Evolutionary conservation across 164 flowering plant species (phyloP), one percentile per base, ranked within the genome.

Genomic region (Brasenia schreberi): DNA sequence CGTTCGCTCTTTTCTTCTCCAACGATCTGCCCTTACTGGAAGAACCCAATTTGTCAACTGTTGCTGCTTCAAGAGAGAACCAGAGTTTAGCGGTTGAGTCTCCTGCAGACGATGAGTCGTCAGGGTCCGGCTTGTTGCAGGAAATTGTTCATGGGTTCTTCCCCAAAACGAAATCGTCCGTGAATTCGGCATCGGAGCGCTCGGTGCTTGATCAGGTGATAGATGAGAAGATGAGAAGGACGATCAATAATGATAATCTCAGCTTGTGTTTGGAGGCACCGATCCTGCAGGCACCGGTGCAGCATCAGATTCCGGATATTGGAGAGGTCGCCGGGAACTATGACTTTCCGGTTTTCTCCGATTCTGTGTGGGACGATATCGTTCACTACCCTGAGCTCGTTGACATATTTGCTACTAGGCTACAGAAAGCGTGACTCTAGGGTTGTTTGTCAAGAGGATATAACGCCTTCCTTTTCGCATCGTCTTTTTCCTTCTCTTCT

Each of bases 41-140:
- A 18, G 45, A 63, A 6, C 62, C 66, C 9, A 27, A 19, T 18
- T 44, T 39, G 42, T 6, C 4, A 3, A 0, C 19, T 7, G 5
- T 56, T 18, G 0, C 27, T 0, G 52, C 62, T 16, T 16, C 18
- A 5, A 43, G 53, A 10, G 7, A 62, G 7, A 27, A 39, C 33
- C 59, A 65, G 9, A 64, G 19, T 64, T 60, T 73, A 11, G 64
- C 42, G 79, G 77, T 0, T 80, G 63, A 87, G 77, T 83, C 86
- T 56, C 74, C 78, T 5, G 64, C 80, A 11, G 4, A 49, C 16
- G 56, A 33, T 33, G 89, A 85, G 64, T 65, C 80, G 0, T 67
- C 85, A 0, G 81, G 78, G 74, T 86, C 97, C 0, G 96, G 96
- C 1, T 66, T 90, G 43, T 64, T 90, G 64, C 77, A 90, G 33